Evolutionary conservation across 306 rosid genomes (phyloP), one percentile per base, ranked within the genome.

Genomic region (Fagus sylvatica): DNA sequence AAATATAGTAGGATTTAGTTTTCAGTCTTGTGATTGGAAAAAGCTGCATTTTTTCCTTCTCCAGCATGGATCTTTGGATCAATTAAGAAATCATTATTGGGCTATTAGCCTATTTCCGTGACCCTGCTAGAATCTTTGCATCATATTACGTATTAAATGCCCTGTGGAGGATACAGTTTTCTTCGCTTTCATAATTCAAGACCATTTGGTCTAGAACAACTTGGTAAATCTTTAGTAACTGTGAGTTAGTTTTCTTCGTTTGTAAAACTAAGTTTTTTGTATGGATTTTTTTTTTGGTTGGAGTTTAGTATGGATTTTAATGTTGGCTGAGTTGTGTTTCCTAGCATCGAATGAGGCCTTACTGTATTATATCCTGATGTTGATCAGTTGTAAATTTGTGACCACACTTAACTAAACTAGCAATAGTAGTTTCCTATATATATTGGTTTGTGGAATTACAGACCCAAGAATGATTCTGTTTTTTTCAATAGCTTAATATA

Each of bases 311-410:
- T 46, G 51, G 51, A 46, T 40, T 53, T 19, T 53, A 17, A 17
- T 62, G 16, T 37, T 53, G 49, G 68, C 74, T 79, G 78, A 53
- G 19, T 16, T 17, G 36, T 62, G 66, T 57, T 62, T 65, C 32
- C 48, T 65, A 37, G 48, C 32, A 17, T 7, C 16, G 15, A 9
- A 7, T 5, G 8, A 37, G 71, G 71, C 33, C 49, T 32, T 66
- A 3, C 71, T 39, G 16, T 39, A 7, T 66, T 60, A 65, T 57
- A 60, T 61, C 36, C 67, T 75, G 82, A 79, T 69, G 39, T 73
- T 69, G 19, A 49, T 75, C 43, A 43, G 60, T 68, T 10, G 7
- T 33, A 56, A 46, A n/a, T 56, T 22, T 7, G 17, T 43, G 71
- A 74, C 74, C 48, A n/a, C 68, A 19, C 53, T 56, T 39, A 33